A percentile compares a stretch with the other conserved stretches of the same genome.
phyloP scores from a whole-genome alignment of 768 basidiomycete genomes.

The Pisolithus tinctorius region DNA sequence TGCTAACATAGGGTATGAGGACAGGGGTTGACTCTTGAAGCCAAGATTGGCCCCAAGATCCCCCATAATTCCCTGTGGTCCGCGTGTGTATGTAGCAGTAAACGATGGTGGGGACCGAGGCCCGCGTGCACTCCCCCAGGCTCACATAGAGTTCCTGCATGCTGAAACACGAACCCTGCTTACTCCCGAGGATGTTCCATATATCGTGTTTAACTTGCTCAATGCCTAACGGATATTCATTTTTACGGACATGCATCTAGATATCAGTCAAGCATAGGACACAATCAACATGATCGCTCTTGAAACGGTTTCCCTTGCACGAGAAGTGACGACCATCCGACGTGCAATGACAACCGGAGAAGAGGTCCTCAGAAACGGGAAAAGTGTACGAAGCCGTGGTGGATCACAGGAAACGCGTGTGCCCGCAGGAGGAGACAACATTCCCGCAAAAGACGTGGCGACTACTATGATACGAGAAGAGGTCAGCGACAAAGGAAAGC shows the following conservation, averaged over 20 bases:
- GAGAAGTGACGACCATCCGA: conserved; percentile 62
- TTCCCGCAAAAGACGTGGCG: conserved; percentile 38
- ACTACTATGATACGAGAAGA: conserved; percentile 29
- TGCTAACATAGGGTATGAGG: background rate
- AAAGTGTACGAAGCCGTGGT: conserved; percentile 53
- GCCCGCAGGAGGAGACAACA: conserved; percentile 13
- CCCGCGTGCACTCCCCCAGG: conserved; percentile 36
- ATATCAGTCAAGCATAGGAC: conserved; percentile 58
- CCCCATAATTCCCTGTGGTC: conserved; percentile 66
- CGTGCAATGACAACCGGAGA: conserved; percentile 44
- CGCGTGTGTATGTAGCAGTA: conserved; percentile 47
- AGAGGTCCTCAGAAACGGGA: conserved; percentile 13
- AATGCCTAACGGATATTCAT: background rate
- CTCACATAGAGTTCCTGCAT: conserved; percentile 55
- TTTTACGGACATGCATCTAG: conserved; percentile 25
- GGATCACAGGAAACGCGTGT: conserved; percentile 47
- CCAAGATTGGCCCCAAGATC: conserved; percentile 39
- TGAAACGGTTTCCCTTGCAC: conserved; percentile 66
- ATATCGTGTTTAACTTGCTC: too few relatives aligned
- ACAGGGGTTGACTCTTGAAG: conserved; percentile 61
- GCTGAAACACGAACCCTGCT: conserved; percentile 63
- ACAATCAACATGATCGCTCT: conserved; percentile 62
- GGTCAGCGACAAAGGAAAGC: conserved; percentile 5
- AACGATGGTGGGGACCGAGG: conserved; percentile 36
- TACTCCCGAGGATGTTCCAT: conserved; percentile 53